phyloP scores from a whole-genome alignment of 2,329 filamentous ascomycete species.

The Colletotrichum graminicola region DNA sequence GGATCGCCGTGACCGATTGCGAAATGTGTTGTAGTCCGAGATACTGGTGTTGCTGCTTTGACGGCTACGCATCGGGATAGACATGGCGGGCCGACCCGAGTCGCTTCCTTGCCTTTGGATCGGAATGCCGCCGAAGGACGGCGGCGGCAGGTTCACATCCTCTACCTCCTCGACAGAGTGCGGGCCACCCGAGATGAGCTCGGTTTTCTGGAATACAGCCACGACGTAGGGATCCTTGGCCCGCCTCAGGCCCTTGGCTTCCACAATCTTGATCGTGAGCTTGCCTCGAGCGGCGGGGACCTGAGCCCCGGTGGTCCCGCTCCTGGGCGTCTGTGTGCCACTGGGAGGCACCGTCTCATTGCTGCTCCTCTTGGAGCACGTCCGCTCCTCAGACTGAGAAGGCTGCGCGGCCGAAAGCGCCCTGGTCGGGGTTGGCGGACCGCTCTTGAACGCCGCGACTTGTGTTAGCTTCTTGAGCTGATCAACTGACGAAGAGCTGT shows the following conservation, averaged over 20 bases:
- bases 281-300: conserved; percentile 85
- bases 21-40: conserved; percentile 72
- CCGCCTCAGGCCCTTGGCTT: conserved; percentile 84
- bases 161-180: conserved; percentile 72
- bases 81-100: conserved; percentile 84
- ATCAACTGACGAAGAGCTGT: conserved; percentile 73
- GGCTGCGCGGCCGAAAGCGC: conserved; percentile 78
- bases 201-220: conserved; percentile 95
- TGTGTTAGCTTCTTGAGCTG: conserved; percentile 90
- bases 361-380: conserved; percentile 50
- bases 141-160: conserved; percentile 61
- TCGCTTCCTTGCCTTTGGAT: conserved; percentile 83
- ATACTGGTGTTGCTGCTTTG: conserved; percentile 96
- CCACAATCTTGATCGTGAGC: conserved; percentile 87
- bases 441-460: conserved; percentile 86
- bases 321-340: conserved; percentile 65
- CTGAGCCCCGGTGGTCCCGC: conserved; percentile 65
- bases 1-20: conserved; percentile 69
- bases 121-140: conserved; percentile 66
- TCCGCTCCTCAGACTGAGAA: conserved; percentile 60
- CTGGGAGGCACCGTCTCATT: conserved; percentile 60
- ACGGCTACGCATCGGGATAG: conserved; percentile 95
- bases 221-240: conserved; percentile 95
- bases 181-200: conserved; percentile 92
- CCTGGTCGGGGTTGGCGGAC: conserved; percentile 89